Conservation (phyloP, 495 filamentous ascomycete genomes). For the Aspergillus nidulans region DNA sequence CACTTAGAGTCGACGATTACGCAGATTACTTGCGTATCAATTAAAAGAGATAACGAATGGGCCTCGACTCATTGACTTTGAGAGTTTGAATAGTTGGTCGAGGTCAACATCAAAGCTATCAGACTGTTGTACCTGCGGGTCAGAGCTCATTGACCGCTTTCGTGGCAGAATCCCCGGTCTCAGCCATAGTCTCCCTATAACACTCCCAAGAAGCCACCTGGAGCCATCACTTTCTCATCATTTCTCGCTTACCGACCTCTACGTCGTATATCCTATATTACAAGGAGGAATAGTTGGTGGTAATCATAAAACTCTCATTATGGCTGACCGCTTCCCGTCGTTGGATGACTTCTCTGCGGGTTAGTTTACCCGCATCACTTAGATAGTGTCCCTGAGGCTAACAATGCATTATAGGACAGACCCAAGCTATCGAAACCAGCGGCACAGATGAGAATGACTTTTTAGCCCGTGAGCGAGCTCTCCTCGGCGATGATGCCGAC, state of each 20-base stretch:
- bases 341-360: constrained; percentile 94
- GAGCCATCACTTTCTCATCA: constrained; percentile 18
- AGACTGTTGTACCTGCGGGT: constrained; percentile 5
- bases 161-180: constrained; percentile 27
- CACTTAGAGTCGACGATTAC: background rate
- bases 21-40: background rate
- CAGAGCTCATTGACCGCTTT: constrained; percentile 31
- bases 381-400: constrained; percentile 15
- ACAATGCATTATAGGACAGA: constrained; percentile 50
- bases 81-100: background rate
- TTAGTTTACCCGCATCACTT: constrained; percentile 38
- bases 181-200: constrained; percentile 22
- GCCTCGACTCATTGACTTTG: background rate
- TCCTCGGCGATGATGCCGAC: constrained; percentile 85
- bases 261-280: background rate
- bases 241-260: background rate
- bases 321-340: constrained; percentile 96
- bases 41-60: background rate
- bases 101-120: constrained; percentile 5
- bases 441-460: constrained; percentile 65
- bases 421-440: constrained; percentile 45
- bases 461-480: constrained; percentile 80
- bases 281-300: background rate
- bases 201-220: constrained; percentile 25
- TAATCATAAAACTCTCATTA: constrained; percentile 31